These are phyloP conservation scores for Calycina herbarum DNA, from an alignment of 2,329 filamentous ascomycete species.

Conservation along the genomic window DNA sequence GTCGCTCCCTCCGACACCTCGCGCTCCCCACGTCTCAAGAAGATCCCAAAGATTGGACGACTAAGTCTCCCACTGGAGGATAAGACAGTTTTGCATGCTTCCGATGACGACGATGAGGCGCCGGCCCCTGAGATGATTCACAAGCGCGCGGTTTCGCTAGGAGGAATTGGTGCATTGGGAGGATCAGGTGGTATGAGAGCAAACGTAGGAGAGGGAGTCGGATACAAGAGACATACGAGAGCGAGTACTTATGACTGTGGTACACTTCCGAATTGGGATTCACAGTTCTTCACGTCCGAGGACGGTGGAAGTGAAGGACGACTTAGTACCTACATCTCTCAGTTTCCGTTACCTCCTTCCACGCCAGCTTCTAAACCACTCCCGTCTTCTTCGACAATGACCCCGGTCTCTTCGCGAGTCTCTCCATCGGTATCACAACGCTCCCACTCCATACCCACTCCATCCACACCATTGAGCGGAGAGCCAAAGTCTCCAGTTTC, in stretches of 20 bases:
- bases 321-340: not conserved
- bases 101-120: not conserved
- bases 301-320: not conserved
- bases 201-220: not conserved
- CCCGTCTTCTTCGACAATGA: not conserved
- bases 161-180: not conserved
- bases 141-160: not conserved
- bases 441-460: not conserved
- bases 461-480: too few species aligned
- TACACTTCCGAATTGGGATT: not conserved
- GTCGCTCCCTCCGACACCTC: not conserved
- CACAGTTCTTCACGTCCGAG: not conserved
- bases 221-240: not conserved
- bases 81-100: not conserved
- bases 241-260: not conserved
- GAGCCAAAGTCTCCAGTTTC: too few species aligned
- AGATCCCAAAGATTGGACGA: not conserved
- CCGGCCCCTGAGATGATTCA: not conserved
- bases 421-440: not conserved
- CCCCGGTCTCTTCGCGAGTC: not conserved
- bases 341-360: not conserved
- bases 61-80: not conserved
- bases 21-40: not conserved
- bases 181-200: not conserved
- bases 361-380: not conserved